These are phyloP conservation scores for Phyllosticta citrichinensis DNA, from an alignment of 2,329 filamentous ascomycete genomes.

Conservation along the genomic window DNA sequence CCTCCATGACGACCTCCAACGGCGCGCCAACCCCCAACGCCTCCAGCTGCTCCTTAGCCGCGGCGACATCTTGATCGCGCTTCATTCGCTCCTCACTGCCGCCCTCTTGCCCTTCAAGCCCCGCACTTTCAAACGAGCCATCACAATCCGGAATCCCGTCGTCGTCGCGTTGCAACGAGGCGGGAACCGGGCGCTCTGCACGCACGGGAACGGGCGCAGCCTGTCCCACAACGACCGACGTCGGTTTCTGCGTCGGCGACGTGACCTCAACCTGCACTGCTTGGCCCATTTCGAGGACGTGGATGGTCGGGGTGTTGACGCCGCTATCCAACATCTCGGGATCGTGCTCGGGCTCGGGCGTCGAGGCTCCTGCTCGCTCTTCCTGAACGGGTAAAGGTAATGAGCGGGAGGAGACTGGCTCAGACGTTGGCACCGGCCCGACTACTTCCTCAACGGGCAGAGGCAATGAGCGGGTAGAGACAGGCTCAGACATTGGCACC, in stretches of 20 bases:
- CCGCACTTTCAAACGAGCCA: neutral
- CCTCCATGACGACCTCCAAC: slow-evolving; percentile 14
- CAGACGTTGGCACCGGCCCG: neutral
- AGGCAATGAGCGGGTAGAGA: neutral
- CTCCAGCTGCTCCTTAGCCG: slow-evolving; percentile 33
- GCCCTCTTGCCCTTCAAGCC: neutral
- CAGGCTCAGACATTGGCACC: neutral
- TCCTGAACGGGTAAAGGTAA: neutral
- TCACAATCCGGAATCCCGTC: neutral
- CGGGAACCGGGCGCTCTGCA: neutral
- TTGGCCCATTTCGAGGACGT: neutral
- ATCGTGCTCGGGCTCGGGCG: neutral
- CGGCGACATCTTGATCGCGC: slow-evolving; percentile 36
- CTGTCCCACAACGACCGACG: neutral
- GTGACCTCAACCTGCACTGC: neutral
- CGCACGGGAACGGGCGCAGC: neutral
- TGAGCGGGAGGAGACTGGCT: neutral
- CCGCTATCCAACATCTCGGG: neutral
- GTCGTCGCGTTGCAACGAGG: neutral
- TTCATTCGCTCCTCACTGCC: neutral
- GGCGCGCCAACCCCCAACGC: slow-evolving; percentile 19
- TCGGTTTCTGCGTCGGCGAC: neutral
- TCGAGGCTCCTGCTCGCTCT: neutral
- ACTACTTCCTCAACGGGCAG: neutral
- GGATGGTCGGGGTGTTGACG: neutral